phyloP scores from a whole-genome alignment of 2,329 filamentous ascomycete genomes.

The Arachnopeziza araneosa region DNA sequence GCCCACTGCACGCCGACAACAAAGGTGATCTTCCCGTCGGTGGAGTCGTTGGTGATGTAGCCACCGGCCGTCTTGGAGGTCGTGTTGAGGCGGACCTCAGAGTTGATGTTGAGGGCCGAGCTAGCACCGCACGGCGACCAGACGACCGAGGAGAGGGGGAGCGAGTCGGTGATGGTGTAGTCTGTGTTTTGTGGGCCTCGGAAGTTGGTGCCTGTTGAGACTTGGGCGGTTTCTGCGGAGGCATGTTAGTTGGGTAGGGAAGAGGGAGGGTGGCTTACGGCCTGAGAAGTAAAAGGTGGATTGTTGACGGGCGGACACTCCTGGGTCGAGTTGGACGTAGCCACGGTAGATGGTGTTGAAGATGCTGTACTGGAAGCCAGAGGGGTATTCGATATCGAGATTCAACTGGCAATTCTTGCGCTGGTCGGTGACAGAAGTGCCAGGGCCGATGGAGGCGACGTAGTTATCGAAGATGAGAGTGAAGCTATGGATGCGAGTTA shows the following conservation, averaged over 20 bases:
- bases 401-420: constrained; percentile 22
- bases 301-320: constrained; percentile 15
- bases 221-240: constrained; percentile 11
- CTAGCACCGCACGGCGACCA: constrained; percentile 18
- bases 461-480: constrained; percentile 22
- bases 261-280: constrained; percentile 1
- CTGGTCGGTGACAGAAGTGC: constrained; percentile 8
- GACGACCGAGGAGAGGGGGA: constrained; percentile 14
- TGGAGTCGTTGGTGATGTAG: constrained; percentile 15
- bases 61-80: constrained; percentile 4
- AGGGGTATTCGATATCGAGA: constrained; percentile 17
- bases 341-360: constrained; percentile 15
- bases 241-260: background rate
- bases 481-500: constrained; percentile 6
- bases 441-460: constrained; percentile 17
- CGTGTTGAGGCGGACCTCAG: constrained; percentile 13
- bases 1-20: constrained; percentile 18
- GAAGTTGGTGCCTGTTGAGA: constrained; percentile 13
- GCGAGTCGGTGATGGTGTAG: constrained; percentile 10
- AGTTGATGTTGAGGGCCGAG: constrained; percentile 17
- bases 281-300: constrained; percentile 21
- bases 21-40: constrained; percentile 15
- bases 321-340: constrained; percentile 14
- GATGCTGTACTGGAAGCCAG: constrained; percentile 20
- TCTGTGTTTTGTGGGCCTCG: constrained; percentile 11